phyloP scores from a whole-genome alignment of 1,139 yeast species.

The Yamadazyma triangularis region DNA sequence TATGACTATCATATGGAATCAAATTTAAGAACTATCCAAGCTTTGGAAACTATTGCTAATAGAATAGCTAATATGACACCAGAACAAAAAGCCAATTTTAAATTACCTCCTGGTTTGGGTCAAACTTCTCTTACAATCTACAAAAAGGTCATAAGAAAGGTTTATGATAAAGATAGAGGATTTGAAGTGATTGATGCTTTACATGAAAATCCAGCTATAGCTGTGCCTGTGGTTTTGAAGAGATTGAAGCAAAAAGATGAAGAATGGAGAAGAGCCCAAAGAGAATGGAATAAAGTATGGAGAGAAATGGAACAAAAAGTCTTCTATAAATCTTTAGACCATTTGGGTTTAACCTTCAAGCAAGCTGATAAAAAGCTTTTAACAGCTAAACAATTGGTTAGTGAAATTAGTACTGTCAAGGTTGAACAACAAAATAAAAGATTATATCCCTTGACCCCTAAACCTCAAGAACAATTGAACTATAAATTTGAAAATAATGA shows the following conservation, averaged over 20 bases:
- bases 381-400: constrained; percentile 83
- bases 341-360: constrained; percentile 90
- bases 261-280: constrained; percentile 97
- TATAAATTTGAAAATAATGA: constrained; percentile 63
- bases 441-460: constrained; percentile 82
- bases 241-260: constrained; percentile 96
- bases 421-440: constrained; percentile 79
- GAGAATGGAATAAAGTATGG: constrained; percentile 99
- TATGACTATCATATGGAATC: constrained; percentile 95
- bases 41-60: constrained; percentile 91
- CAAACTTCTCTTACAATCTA: constrained; percentile 88
- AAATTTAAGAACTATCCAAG: constrained; percentile 89
- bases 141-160: constrained; percentile 85
- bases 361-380: constrained; percentile 92
- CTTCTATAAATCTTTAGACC: constrained; percentile 89
- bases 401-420: constrained; percentile 89
- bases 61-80: constrained; percentile 90
- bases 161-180: constrained; percentile 92
- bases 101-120: constrained; percentile 89
- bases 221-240: constrained; percentile 88
- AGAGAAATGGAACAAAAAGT: constrained; percentile 96
- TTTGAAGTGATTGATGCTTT: constrained; percentile 93
- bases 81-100: constrained; percentile 82
- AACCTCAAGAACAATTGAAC: constrained; percentile 74
- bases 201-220: constrained; percentile 91